Conservation (phyloP, 441 rosid species). For the Corymbia calophylla region DNA sequence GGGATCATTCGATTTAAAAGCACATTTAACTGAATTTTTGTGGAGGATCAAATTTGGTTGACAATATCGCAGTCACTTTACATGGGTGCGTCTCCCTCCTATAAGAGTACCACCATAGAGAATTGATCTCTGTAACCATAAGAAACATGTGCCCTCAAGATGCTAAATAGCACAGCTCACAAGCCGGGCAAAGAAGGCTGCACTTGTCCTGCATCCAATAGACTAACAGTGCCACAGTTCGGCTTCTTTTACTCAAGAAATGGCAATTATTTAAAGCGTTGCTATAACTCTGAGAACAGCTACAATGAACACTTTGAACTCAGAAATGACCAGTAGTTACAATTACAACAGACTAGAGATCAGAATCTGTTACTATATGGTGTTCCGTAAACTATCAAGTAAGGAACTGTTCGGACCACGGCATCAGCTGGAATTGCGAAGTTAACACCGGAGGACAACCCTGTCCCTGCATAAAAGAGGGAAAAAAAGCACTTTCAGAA, state of each 20-base stretch:
- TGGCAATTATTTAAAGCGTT: not conserved
- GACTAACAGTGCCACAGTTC: not conserved
- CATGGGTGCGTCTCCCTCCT: not conserved
- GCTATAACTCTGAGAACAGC: not conserved
- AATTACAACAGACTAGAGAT: not conserved
- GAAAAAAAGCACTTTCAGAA: not conserved
- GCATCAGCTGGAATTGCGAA: constrained; percentile 83
- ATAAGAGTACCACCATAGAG: not conserved
- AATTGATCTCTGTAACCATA: not conserved
- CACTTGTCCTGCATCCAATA: not conserved
- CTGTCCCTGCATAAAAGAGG: constrained; percentile 45
- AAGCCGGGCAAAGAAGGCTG: not conserved
- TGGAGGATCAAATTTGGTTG: not conserved
- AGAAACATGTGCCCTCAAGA: not conserved
- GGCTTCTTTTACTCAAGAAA: not conserved
- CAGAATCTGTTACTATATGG: constrained; percentile 71
- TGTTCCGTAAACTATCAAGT: constrained; percentile 81
- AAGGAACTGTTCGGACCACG: constrained; percentile 57
- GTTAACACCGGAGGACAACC: constrained; percentile 74
- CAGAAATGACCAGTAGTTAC: not conserved
- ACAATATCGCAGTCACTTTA: not conserved
- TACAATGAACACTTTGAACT: not conserved
- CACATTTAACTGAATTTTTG: not conserved
- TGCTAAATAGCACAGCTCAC: not conserved
- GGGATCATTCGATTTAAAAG: not conserved